Percentiles rank a stretch among this genome's conserved stretches.
These are phyloP conservation scores for Tuber brumale DNA, from an alignment of 495 filamentous ascomycete species.

Conservation along the genomic window DNA sequence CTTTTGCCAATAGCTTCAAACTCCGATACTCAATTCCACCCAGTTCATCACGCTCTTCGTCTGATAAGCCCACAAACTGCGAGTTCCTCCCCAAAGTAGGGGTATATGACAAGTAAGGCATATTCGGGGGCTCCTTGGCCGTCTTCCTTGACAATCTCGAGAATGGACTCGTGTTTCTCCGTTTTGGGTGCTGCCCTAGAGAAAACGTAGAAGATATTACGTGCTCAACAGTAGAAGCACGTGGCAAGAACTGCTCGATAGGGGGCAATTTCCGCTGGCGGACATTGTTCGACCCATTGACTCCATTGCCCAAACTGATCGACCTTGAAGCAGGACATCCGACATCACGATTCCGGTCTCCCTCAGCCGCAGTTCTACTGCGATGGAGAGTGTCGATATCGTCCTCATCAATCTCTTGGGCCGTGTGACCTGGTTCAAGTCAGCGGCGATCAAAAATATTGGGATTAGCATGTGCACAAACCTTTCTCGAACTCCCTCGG, in stretches of 20 bases:
- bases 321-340: conserved; percentile 29
- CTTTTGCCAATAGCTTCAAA: conserved; percentile 52
- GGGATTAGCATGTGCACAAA: neutral
- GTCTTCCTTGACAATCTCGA: conserved; percentile 28
- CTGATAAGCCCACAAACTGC: conserved; percentile 69
- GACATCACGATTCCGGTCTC: conserved; percentile 4
- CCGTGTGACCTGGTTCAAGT: conserved; percentile 21
- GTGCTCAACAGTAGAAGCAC: conserved; percentile 26
- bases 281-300: conserved; percentile 31
- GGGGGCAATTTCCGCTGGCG: conserved; percentile 32
- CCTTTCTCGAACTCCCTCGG: conserved; percentile 41
- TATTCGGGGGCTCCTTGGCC: conserved; percentile 26
- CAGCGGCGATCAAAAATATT: neutral
- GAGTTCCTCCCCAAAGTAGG: conserved; percentile 90
- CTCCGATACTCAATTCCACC: conserved; percentile 61
- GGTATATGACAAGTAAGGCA: conserved; percentile 86
- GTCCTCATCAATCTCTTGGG: conserved; percentile 40
- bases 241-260: conserved; percentile 34
- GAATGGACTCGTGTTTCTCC: conserved; percentile 30
- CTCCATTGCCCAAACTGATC: conserved; percentile 24
- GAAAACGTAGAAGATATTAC: conserved; percentile 35
- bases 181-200: conserved; percentile 27
- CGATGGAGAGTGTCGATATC: conserved; percentile 32
- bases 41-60: conserved; percentile 54
- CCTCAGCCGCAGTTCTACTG: conserved; percentile 29